A percentile compares a stretch with the other conserved stretches of the same genome.
These are phyloP conservation scores for Cryptosporidium ryanae DNA, from an alignment of 169 alveolate genomes.

Conservation along the genomic window DNA sequence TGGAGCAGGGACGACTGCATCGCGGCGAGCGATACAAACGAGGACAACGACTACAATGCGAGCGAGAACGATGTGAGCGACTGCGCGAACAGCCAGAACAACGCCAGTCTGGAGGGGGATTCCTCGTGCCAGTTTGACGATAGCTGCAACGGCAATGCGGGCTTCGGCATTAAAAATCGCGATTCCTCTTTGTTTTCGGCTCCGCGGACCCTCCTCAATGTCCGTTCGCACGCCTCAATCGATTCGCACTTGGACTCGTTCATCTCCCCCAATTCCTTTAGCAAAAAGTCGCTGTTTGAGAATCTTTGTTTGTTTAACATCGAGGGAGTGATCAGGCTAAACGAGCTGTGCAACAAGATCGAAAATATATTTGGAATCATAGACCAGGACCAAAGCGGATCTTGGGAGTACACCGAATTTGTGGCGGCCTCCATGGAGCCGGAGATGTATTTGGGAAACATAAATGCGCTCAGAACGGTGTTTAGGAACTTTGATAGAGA, in stretches of 20 bases:
- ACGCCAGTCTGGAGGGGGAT: no score
- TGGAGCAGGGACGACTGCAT: no score
- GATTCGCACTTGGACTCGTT: slow-evolving; percentile 1
- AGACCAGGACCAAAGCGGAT: slow-evolving; percentile 73
- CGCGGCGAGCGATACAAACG: no score
- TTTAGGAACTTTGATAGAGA: slow-evolving; percentile 67
- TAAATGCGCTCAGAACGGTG: slow-evolving; percentile 41
- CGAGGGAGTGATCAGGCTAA: slow-evolving; percentile 15
- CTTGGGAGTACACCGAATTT: slow-evolving; percentile 71
- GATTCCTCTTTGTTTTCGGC: no score
- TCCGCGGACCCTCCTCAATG: no score
- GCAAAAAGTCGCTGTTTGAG: background rate
- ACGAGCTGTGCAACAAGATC: slow-evolving; percentile 52
- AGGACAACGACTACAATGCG: slow-evolving; percentile 24
- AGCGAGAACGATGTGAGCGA: slow-evolving; percentile 46
- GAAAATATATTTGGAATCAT: slow-evolving; percentile 61
- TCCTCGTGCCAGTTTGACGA: no score
- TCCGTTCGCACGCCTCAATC: slow-evolving; percentile 5
- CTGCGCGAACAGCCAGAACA: background rate
- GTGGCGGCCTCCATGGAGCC: slow-evolving; percentile 72
- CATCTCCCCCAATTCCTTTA: background rate
- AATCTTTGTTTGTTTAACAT: slow-evolving; percentile 32
- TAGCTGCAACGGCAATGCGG: no score
- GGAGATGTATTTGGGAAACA: slow-evolving; percentile 23
- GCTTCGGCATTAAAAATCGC: no score